These are phyloP conservation scores for Suillus bovinus DNA, from an alignment of 768 basidiomycete species.

Conservation along the genomic window DNA sequence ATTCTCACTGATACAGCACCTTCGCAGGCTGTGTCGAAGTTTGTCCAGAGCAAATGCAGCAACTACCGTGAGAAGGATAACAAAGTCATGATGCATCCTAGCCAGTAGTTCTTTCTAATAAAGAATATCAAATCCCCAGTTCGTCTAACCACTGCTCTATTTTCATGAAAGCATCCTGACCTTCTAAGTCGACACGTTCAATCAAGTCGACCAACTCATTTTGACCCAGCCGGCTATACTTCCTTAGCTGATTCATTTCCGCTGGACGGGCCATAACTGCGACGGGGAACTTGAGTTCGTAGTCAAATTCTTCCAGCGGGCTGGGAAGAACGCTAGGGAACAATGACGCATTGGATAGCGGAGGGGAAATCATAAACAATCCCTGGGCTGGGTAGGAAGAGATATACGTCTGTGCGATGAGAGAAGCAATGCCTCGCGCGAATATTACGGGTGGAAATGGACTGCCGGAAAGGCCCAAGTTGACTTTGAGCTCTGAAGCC, in stretches of 20 bases:
- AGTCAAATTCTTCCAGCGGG: conserved; percentile 52
- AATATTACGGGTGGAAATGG: conserved; percentile 62
- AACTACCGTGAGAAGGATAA: neutral
- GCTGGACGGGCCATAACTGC: conserved; percentile 44
- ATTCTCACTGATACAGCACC: neutral
- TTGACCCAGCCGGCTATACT: conserved; percentile 41
- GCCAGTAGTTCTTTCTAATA: neutral
- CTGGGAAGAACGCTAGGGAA: conserved; percentile 33
- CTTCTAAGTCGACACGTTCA: conserved; percentile 35
- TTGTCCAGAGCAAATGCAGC: neutral
- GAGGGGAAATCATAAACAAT: conserved; percentile 61
- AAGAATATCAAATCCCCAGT: conserved; percentile 43
- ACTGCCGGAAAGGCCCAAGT: conserved; percentile 42
- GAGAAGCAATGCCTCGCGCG: conserved; percentile 46
- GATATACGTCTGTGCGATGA: conserved; percentile 68
- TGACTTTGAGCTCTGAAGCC: conserved; percentile 40
- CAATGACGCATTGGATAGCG: conserved; percentile 41
- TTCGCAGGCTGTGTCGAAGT: neutral
- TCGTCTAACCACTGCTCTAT: conserved; percentile 58
- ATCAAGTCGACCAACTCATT: conserved; percentile 42
- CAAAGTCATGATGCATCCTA: neutral
- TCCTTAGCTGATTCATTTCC: conserved; percentile 36
- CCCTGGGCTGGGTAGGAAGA: conserved; percentile 65
- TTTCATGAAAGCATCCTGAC: conserved; percentile 38
- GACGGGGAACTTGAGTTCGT: conserved; percentile 63